Evolutionary conservation across 2,329 filamentous ascomycete species (phyloP).

Genomic region (Fusarium drepaniforme): DNA sequence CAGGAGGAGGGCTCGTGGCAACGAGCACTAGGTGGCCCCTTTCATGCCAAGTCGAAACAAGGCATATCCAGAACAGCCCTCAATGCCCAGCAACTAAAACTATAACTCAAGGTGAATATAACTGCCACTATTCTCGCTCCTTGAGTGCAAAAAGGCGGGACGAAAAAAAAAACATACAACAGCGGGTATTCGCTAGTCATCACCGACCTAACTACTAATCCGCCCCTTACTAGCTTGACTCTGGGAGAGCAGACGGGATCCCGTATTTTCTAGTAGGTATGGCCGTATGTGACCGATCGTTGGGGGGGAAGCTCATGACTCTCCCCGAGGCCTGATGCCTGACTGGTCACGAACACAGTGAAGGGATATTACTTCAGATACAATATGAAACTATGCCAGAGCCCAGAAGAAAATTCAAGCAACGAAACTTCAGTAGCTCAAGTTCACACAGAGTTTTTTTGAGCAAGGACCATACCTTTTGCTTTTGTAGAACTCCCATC

Average conservation of each 20-base stretch:
- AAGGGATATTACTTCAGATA: not conserved
- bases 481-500: not conserved
- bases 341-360: not conserved
- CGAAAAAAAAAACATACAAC: not conserved
- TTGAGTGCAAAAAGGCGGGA: not conserved
- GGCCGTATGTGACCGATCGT: not conserved
- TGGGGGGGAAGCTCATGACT: not conserved
- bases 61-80: too few species aligned
- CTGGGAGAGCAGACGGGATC: slow-evolving; percentile 10
- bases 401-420: not conserved
- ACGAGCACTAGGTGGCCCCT: too few species aligned
- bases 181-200: not conserved
- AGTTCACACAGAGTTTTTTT: not conserved
- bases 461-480: too few species aligned
- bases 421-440: not conserved
- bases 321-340: not conserved
- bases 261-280: slow-evolving; percentile 6
- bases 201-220: not conserved
- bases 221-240: slow-evolving; percentile 1
- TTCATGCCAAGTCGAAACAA: too few species aligned
- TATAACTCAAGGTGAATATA: too few species aligned
- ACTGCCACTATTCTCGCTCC: too few species aligned
- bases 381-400: rapidly evolving
- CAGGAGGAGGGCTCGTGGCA: too few species aligned
- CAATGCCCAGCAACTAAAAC: too few species aligned